phyloP scores from a whole-genome alignment of 2,329 filamentous ascomycete genomes.

The Epicoccum nigrum region DNA sequence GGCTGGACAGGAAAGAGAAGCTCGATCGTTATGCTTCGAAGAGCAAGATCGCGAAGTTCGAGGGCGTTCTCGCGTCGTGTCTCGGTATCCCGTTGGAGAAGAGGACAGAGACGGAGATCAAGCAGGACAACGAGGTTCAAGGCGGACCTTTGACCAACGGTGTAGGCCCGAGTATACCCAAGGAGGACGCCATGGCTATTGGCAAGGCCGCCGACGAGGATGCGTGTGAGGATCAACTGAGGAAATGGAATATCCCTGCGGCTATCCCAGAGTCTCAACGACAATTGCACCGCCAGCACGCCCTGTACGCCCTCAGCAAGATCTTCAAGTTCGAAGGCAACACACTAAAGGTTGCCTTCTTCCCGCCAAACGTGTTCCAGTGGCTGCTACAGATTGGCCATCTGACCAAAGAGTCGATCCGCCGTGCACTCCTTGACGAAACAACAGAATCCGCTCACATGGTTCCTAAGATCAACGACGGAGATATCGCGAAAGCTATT shows the following conservation, averaged over 20 bases:
- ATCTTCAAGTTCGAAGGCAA: conserved; percentile 50
- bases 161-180: conserved; percentile 24
- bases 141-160: conserved; percentile 32
- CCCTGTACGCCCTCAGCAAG: conserved; percentile 60
- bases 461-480: conserved; percentile 59
- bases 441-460: conserved; percentile 50
- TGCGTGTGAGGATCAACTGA: conserved; percentile 35
- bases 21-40: conserved; percentile 47
- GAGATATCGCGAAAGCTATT: conserved; percentile 67
- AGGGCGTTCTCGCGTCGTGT: conserved; percentile 47
- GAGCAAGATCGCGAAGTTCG: conserved; percentile 50
- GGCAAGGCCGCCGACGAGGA: conserved; percentile 25
- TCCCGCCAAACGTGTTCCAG: conserved; percentile 60
- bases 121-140: conserved; percentile 27
- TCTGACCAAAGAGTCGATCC: conserved; percentile 53
- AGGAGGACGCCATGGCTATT: conserved; percentile 24
- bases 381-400: conserved; percentile 65
- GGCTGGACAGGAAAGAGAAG: conserved; percentile 38
- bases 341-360: conserved; percentile 51
- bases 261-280: conserved; percentile 53
- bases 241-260: conserved; percentile 56
- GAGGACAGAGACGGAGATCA: conserved; percentile 21
- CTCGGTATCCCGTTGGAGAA: conserved; percentile 44
- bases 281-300: conserved; percentile 68
- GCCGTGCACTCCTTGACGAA: conserved; percentile 47